phyloP scores from a whole-genome alignment of 2,329 filamentous ascomycete genomes.

The Geosmithia morbida region DNA sequence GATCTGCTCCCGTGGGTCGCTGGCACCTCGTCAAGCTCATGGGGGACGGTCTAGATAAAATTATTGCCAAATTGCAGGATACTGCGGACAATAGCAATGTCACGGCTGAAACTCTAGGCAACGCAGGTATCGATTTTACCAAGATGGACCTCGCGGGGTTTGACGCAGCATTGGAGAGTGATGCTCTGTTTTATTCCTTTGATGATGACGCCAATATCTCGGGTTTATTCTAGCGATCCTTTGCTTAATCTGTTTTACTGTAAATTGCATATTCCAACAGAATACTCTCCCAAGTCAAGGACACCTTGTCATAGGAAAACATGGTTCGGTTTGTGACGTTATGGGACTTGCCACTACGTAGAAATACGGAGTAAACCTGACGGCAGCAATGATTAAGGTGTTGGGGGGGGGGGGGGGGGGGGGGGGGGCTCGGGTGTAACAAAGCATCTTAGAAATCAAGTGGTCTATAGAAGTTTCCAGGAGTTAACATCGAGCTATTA shows the following conservation, averaged over 20 bases:
- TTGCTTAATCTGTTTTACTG: not conserved
- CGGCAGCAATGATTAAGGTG: no score
- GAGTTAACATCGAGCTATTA: no score
- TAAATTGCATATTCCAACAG: not conserved
- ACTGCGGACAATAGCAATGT: not conserved
- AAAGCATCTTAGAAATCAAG: no score
- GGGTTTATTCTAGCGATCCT: not conserved
- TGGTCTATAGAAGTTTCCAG: no score
- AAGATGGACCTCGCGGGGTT: not conserved
- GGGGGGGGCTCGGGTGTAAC: no score
- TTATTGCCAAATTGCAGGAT: conserved; percentile 9
- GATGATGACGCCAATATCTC: not conserved
- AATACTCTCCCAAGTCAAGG: no score
- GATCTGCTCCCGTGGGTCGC: conserved; percentile 22
- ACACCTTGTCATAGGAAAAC: no score
- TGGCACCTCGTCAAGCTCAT: conserved; percentile 30
- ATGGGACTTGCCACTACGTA: no score
- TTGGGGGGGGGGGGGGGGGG: no score
- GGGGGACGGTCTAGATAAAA: conserved; percentile 27
- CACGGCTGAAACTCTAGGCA: not conserved
- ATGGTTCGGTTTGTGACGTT: no score
- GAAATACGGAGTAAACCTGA: no score
- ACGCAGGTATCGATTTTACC: not conserved
- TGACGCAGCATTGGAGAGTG: not conserved
- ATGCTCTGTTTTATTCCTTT: not conserved